Base-by-base conservation (phyloP, 495 filamentous ascomycete genomes). In the Aspergillus wentii region DNA sequence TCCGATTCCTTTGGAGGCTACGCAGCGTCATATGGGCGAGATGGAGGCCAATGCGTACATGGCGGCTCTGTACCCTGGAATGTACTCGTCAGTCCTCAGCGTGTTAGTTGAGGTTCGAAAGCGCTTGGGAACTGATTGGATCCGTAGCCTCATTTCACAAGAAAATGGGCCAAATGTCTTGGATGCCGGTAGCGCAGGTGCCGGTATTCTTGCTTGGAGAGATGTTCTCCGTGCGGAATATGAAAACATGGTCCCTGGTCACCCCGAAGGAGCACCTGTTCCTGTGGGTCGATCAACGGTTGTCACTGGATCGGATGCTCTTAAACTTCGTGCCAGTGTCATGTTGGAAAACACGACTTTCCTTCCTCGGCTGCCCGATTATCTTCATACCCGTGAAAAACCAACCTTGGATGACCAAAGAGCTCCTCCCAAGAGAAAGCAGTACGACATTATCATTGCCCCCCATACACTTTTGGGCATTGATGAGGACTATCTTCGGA, bases 271-370 rank as follows among this genome's bases (percentile, higher is more conserved):
- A 2, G 56, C 48, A 6, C 57, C 60, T 10, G 47, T 67, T 21
- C 77, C 79, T 2, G 49, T 75, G 32, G 81, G 80, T 1, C 72
- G 64, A 45, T 75, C 79, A 5, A 80, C 79, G 0, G 79, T 85
- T 7, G 46, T 88, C 4, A 72, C 75, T 7, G 82, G 70, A 0
- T 78, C 83, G 1, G 67, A 73, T n/a, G 39, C 68, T 2, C 71
- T 98, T 22, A 81, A 87, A n/a, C 66, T 86, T 16, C 83, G 89
- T 13, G 74, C 85, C 11, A 85, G 86, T 37, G 64, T 62, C 20
- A 74, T 96, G 41, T 72, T 98, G 8, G 78, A 92, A 10, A 83
- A 96, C 51, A 96, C 92, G 0, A 88, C 81, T 0, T 97, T 98
- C 55, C 72, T 98, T 17, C 92, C 92, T 8, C 85, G 89, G 2